Evolutionary conservation across 1,139 yeast species (phyloP), one percentile per base, ranked within the genome.

Genomic region (Yamadazyma dushanensis): DNA sequence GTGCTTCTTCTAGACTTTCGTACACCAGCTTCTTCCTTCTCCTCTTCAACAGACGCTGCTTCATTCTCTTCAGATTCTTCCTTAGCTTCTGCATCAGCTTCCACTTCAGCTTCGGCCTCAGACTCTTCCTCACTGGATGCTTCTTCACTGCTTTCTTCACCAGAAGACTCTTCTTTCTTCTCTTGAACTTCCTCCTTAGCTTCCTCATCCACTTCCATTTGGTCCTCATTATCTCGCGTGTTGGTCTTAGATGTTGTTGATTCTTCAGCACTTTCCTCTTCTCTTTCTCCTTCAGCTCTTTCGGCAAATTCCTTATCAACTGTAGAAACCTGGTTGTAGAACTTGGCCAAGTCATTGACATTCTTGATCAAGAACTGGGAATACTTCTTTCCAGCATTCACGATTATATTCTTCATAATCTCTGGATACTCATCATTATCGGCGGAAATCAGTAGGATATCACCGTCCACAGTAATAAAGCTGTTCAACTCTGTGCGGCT

Each of bases 371-470:
- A 48, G 26, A 49, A 45, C 25, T 49, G 47, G 2, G 61, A 48
- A 38, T 66, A 64, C 20, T 48, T 42, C 35, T 49, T 43, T 0
- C 63, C 45, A 2, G 65, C 53, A 4, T 53, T 48, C 5, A 63
- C 47, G 2, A 65, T 54, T 2, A 61, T 50, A 16, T 50, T 40
- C 32, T 57, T 56, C 43, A 66, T 48, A n/a, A 40, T 29, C 40
- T 41, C 36, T 7, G 43, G 36, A 34, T 43, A 47, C 28, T 38
- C 32, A 4, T 33, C 42, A 16, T 26, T 25, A 26, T 36, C 43
- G 10, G 44, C 47, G 16, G 36, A 33, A 6, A 47, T 45, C 26
- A 35, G 35, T 16, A 47, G 30, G 10, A 32, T 34, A 23, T 46
- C 43, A 5, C 43, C 47, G 10, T 45, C 40, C 5, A 46, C 26